Evolutionary conservation across 2,329 filamentous ascomycete genomes (phyloP).

Genomic region (Epichloe elymi): DNA sequence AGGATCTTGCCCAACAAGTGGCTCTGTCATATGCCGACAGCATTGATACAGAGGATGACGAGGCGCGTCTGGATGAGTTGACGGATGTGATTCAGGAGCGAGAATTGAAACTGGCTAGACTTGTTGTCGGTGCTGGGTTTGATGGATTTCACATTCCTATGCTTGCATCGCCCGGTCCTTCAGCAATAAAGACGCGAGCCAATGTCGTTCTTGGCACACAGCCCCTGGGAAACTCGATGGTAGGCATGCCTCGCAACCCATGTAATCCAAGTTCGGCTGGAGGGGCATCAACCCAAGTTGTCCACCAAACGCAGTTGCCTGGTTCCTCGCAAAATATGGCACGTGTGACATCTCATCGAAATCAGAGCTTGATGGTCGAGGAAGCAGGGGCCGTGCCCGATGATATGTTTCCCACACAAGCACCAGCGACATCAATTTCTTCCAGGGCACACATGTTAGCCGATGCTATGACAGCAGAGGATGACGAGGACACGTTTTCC

Average conservation of each 20-base stretch:
- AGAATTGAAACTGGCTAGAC: constrained; percentile 28
- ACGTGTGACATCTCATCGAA: constrained; percentile 6
- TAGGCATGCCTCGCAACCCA: constrained; percentile 20
- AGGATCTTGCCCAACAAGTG: constrained; percentile 33
- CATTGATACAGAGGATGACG: constrained; percentile 38
- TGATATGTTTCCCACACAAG: constrained; percentile 16
- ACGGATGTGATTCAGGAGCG: constrained; percentile 29
- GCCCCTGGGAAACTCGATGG: constrained; percentile 15
- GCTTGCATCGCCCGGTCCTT: constrained; percentile 6
- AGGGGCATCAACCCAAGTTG: constrained; percentile 30
- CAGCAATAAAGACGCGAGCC: constrained; percentile 7
- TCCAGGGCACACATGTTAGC: constrained; percentile 2
- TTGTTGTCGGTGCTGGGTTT: constrained; percentile 32
- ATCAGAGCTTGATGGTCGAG: constrained; percentile 13
- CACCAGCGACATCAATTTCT: not conserved
- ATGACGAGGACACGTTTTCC: constrained; percentile 16
- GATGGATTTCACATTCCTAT: constrained; percentile 27
- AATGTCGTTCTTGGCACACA: constrained; percentile 33
- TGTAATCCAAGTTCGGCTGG: constrained; percentile 19
- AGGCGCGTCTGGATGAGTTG: constrained; percentile 35
- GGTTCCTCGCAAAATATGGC: constrained; percentile 11
- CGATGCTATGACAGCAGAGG: constrained; percentile 1
- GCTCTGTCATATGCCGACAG: constrained; percentile 37
- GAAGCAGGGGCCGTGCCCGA: constrained; percentile 11
- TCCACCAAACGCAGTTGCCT: constrained; percentile 38